Evolutionary conservation across 208 protist species (phyloP).

Genomic region (Strigomonas culicis): DNA sequence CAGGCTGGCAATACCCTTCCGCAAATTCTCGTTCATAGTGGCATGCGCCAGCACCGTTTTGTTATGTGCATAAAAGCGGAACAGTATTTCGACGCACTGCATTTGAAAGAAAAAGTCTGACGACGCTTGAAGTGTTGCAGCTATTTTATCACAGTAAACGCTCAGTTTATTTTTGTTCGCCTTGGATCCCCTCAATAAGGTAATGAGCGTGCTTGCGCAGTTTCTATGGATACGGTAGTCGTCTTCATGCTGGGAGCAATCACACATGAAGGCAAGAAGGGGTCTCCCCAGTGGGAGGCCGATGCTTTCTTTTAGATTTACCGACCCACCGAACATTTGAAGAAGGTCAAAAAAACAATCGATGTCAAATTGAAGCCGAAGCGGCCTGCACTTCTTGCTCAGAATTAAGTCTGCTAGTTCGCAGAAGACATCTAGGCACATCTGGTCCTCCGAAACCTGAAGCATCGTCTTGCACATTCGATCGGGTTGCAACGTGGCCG

Average conservation of each 20-base stretch:
- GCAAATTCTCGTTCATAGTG: slow-evolving; percentile 39
- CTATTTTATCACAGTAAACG: slow-evolving; percentile 43
- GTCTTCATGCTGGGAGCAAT: slow-evolving; percentile 41
- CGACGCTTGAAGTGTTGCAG: slow-evolving; percentile 38
- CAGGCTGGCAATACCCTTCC: slow-evolving; percentile 55
- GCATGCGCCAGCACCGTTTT: slow-evolving; percentile 36
- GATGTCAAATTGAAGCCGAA: slow-evolving; percentile 52
- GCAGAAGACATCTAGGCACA: slow-evolving; percentile 38
- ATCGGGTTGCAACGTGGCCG: slow-evolving; percentile 21
- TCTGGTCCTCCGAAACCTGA: slow-evolving; percentile 31
- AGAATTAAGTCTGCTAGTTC: slow-evolving; percentile 41
- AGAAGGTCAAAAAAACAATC: slow-evolving; percentile 63
- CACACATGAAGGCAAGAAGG: slow-evolving; percentile 54
- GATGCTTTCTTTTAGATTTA: slow-evolving; percentile 52
- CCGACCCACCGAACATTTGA: slow-evolving; percentile 42
- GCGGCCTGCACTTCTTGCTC: slow-evolving; percentile 17
- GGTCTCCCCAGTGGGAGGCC: slow-evolving; percentile 31
- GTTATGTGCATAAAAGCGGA: slow-evolving; percentile 68
- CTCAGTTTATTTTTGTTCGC: slow-evolving; percentile 73
- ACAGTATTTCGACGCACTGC: slow-evolving; percentile 86
- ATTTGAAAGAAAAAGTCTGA: slow-evolving; percentile 86
- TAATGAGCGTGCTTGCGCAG: slow-evolving; percentile 76
- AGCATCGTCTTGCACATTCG: slow-evolving; percentile 29
- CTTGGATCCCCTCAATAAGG: slow-evolving; percentile 67
- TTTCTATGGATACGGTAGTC: slow-evolving; percentile 69